These are phyloP conservation scores for Phytophthora syringae DNA, from an alignment of 352 stramenopile species.

Conservation along the genomic window DNA sequence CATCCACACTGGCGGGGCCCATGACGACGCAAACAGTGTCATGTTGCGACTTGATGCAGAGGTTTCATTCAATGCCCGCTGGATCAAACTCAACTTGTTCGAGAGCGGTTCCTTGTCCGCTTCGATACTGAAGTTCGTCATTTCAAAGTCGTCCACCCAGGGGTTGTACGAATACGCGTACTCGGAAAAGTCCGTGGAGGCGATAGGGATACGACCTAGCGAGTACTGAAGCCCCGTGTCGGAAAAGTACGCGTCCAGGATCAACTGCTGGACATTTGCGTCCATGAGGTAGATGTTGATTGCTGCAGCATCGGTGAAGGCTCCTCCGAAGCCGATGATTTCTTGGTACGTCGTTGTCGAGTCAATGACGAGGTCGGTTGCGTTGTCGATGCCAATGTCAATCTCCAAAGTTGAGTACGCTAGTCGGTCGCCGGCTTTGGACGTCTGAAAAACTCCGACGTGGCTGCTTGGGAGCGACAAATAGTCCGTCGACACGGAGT, in stretches of 20 bases:
- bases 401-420: slow-evolving; percentile 35
- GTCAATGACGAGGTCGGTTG: slow-evolving; percentile 38
- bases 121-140: slow-evolving; percentile 65
- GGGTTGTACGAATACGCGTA: slow-evolving; percentile 50
- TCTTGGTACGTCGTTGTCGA: slow-evolving; percentile 49
- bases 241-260: slow-evolving; percentile 70
- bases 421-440: slow-evolving; percentile 53
- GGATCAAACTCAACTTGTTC: slow-evolving; percentile 47
- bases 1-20: slow-evolving; percentile 81
- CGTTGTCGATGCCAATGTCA: slow-evolving; percentile 11
- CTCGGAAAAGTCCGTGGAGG: slow-evolving; percentile 75
- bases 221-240: slow-evolving; percentile 64
- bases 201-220: slow-evolving; percentile 72
- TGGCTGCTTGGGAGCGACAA: slow-evolving; percentile 29
- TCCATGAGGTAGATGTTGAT: slow-evolving; percentile 72
- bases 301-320: slow-evolving; percentile 76
- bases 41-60: slow-evolving; percentile 31
- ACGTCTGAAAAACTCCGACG: slow-evolving; percentile 57
- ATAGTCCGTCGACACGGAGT: slow-evolving; percentile 42
- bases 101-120: slow-evolving; percentile 53
- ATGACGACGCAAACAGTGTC: slow-evolving; percentile 66
- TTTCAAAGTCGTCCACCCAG: slow-evolving; percentile 36
- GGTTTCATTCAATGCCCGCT: slow-evolving; percentile 39
- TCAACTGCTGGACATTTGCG: slow-evolving; percentile 46
- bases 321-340: slow-evolving; percentile 80